Percentiles rank a stretch among this genome's conserved stretches.
These are phyloP conservation scores for Daldinia sp. DNA, from an alignment of 2,329 filamentous ascomycete genomes.

Conservation along the genomic window DNA sequence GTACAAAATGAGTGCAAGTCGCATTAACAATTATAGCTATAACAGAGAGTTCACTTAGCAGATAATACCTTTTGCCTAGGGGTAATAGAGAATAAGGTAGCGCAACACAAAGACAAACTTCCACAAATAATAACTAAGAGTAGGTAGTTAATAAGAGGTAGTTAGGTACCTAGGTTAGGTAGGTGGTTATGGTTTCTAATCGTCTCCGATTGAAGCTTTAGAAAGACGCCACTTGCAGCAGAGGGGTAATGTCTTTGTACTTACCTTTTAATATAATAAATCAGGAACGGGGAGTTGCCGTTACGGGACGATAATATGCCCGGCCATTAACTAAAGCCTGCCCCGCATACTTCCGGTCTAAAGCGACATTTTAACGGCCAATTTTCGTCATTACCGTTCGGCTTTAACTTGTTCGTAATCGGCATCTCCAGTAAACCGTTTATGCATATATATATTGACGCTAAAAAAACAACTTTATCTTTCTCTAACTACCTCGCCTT, in stretches of 20 bases:
- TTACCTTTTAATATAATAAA: background rate
- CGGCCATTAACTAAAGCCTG: constrained; percentile 6
- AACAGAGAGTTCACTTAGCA: background rate
- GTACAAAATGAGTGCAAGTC: background rate
- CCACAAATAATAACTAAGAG: no score
- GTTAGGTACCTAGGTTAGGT: no score
- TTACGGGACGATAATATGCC: constrained; percentile 2
- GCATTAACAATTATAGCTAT: background rate
- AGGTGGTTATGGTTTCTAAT: background rate
- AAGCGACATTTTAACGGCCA: background rate
- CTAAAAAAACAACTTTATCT: background rate
- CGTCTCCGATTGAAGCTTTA: background rate
- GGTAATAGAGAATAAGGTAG: background rate
- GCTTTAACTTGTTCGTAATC: constrained; percentile 14
- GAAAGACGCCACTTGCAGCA: background rate
- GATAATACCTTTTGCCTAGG: background rate
- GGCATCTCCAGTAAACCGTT: background rate
- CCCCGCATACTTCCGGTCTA: constrained; percentile 28
- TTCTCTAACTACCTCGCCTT: background rate
- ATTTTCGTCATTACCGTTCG: constrained; percentile 31
- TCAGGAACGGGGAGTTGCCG: background rate
- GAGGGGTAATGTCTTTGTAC: background rate
- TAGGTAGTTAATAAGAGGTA: no score
- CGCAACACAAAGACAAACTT: background rate
- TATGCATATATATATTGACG: background rate